Conservation (phyloP, 208 protist genomes). For the Crithidia acanthocephali region DNA sequence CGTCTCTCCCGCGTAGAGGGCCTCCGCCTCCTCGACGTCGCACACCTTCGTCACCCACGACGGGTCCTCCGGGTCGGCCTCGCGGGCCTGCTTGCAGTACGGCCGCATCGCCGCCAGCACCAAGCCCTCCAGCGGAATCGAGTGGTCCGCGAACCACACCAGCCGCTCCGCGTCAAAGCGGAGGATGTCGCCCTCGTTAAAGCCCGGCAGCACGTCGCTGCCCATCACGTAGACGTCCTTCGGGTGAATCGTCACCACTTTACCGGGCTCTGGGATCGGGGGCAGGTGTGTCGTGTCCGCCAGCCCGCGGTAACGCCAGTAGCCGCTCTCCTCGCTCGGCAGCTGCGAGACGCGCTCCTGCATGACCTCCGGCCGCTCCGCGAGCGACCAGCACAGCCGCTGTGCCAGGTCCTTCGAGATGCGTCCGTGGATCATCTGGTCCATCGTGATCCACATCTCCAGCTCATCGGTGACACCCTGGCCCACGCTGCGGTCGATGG, state of each 20-base stretch:
- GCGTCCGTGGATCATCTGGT: slow-evolving; percentile 82
- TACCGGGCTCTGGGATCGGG: slow-evolving; percentile 41
- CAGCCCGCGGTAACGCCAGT: slow-evolving; percentile 84
- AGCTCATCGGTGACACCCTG: slow-evolving; percentile 68
- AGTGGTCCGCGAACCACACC: slow-evolving; percentile 70
- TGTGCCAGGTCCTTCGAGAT: slow-evolving; percentile 68
- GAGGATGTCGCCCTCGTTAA: slow-evolving; percentile 86
- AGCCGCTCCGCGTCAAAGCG: slow-evolving; percentile 50
- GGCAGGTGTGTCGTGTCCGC: slow-evolving; percentile 62
- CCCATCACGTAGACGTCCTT: slow-evolving; percentile 87
- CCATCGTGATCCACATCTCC: slow-evolving; percentile 87
- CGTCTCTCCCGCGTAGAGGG: slow-evolving; percentile 18
- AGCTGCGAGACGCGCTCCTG: slow-evolving; percentile 56
- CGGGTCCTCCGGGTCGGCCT: slow-evolving; percentile 58
- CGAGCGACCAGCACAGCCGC: slow-evolving; percentile 73
- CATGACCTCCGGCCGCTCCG: slow-evolving; percentile 73
- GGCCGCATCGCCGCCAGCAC: slow-evolving; percentile 83
- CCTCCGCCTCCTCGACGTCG: slow-evolving; percentile 16
- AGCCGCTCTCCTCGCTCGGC: slow-evolving; percentile 52
- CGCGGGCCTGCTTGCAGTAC: slow-evolving; percentile 70
- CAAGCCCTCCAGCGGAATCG: slow-evolving; percentile 76
- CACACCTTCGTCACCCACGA: slow-evolving; percentile 57
- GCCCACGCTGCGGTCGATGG: slow-evolving; percentile 35
- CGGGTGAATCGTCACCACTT: slow-evolving; percentile 45
- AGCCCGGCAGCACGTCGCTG: slow-evolving; percentile 71